Evolutionary conservation across 768 basidiomycete genomes (phyloP).

Genomic region (Myochromella boudieri): DNA sequence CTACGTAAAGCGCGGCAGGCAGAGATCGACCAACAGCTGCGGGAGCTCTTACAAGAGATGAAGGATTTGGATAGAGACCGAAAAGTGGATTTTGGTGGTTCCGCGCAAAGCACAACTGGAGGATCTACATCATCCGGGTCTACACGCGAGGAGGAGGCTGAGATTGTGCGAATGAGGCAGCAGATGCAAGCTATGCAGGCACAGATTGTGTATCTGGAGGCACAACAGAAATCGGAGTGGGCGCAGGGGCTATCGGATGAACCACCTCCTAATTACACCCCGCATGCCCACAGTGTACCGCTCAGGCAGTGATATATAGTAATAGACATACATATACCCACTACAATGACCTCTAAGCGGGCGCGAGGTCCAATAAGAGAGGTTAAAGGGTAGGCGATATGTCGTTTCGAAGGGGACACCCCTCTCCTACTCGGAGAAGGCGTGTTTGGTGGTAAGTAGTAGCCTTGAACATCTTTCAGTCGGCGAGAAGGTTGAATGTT

Average conservation of each 20-base stretch:
- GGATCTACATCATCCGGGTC: background rate
- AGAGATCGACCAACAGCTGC: constrained; percentile 10
- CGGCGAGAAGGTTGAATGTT: too few relatives aligned
- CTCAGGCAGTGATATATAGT: too few relatives aligned
- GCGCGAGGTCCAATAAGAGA: too few relatives aligned
- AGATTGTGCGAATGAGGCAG: background rate
- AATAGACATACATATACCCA: too few relatives aligned
- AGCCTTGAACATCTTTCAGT: too few relatives aligned
- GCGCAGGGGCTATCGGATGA: constrained; percentile 9
- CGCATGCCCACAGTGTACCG: too few relatives aligned
- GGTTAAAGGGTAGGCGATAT: too few relatives aligned
- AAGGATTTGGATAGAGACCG: background rate
- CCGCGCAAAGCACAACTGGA: background rate
- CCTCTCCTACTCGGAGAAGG: too few relatives aligned
- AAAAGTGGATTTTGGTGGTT: background rate
- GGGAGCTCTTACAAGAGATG: constrained; percentile 10
- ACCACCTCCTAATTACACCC: background rate
- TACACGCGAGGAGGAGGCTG: background rate
- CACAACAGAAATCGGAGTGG: constrained; percentile 2
- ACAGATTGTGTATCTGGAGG: background rate
- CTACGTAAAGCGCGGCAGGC: constrained; percentile 7
- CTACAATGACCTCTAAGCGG: too few relatives aligned
- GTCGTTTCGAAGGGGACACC: too few relatives aligned
- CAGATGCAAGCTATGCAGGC: background rate
- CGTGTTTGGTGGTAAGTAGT: too few relatives aligned